These are phyloP conservation scores for Cucurbita argyrosperma DNA, from an alignment of 306 rosid genomes.

Conservation along the genomic window DNA sequence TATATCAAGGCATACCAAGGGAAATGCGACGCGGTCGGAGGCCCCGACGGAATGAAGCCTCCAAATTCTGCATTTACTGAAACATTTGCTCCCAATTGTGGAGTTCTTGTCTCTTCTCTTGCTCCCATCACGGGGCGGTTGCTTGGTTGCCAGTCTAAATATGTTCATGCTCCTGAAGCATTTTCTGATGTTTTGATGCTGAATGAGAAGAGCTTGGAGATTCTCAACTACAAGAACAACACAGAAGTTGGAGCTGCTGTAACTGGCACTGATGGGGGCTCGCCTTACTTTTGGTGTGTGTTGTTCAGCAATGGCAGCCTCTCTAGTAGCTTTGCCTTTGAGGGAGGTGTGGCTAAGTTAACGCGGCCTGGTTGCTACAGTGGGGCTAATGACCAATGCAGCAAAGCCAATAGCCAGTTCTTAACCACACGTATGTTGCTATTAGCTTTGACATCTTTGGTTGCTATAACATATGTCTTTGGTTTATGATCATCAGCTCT, in stretches of 20 bases:
- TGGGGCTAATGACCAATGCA: conserved; percentile 68
- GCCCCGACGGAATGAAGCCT: conserved; percentile 72
- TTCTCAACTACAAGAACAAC: conserved; percentile 56
- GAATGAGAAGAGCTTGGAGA: conserved; percentile 56
- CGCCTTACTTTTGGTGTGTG: conserved; percentile 92
- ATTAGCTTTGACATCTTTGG: conserved; percentile 23
- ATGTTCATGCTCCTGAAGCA: conserved; percentile 47
- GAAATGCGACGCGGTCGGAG: conserved; percentile 69
- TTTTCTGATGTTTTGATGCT: conserved; percentile 58
- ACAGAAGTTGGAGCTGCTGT: conserved; percentile 88
- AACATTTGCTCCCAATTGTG: conserved; percentile 72
- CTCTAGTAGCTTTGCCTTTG: conserved; percentile 48
- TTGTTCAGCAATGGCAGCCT: conserved; percentile 64
- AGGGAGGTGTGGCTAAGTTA: conserved; percentile 49
- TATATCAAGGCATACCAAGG: conserved; percentile 78
- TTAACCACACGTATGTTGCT: conserved; percentile 20
- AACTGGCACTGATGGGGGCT: conserved; percentile 68
- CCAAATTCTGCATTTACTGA: conserved; percentile 55
- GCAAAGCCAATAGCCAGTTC: conserved; percentile 37
- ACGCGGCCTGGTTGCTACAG: conserved; percentile 88
- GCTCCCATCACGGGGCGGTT: conserved; percentile 68
- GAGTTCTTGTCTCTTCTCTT: conserved; percentile 43
- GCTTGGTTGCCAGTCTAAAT: conserved; percentile 75
- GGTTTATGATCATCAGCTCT: conserved; percentile 24
- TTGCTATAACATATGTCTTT: conserved; percentile 26